These are phyloP conservation scores for Lumnitzera racemosa DNA, from an alignment of 345 rosid genomes.

Conservation along the genomic window DNA sequence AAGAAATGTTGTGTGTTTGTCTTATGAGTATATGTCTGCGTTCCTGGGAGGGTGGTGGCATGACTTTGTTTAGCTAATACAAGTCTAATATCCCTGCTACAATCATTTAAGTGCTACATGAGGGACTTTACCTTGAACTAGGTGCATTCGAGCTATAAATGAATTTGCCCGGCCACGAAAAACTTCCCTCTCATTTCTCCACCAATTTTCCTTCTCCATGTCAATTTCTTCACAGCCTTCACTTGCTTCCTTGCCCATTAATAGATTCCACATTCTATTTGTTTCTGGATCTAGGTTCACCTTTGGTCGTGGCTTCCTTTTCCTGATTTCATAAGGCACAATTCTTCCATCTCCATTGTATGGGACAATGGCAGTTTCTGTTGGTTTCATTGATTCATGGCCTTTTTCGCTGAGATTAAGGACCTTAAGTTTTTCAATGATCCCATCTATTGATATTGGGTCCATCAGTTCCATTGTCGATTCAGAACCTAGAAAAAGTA, in stretches of 20 bases:
- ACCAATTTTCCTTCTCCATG: slow-evolving; percentile 58
- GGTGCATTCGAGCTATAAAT: slow-evolving; percentile 92
- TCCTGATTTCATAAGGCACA: slow-evolving; percentile 56
- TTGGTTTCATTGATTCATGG: slow-evolving; percentile 17
- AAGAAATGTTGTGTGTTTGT: no score
- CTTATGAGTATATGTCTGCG: no score
- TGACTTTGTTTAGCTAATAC: no score
- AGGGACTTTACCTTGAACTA: slow-evolving; percentile 69
- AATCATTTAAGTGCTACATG: background rate
- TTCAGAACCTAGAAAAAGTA: slow-evolving; percentile 20
- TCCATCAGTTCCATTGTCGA: slow-evolving; percentile 15
- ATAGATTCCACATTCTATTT: slow-evolving; percentile 71
- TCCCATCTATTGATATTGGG: slow-evolving; percentile 29
- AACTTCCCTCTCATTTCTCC: slow-evolving; percentile 82
- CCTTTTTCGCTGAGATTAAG: slow-evolving; percentile 34
- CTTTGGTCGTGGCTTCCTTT: slow-evolving; percentile 65
- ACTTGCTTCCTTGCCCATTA: slow-evolving; percentile 67
- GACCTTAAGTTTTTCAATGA: slow-evolving; percentile 32
- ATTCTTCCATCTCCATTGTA: slow-evolving; percentile 52
- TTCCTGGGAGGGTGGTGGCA: no score
- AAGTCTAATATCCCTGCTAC: no score
- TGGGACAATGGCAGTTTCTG: slow-evolving; percentile 55
- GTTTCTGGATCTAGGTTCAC: slow-evolving; percentile 90
- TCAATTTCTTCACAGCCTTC: slow-evolving; percentile 37
- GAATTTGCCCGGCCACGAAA: slow-evolving; percentile 73